Percentiles rank a stretch among this genome's conserved stretches.
Evolutionary conservation across 2,329 filamentous ascomycete species (phyloP).

Genomic region (Dactylellina parvicollis): DNA sequence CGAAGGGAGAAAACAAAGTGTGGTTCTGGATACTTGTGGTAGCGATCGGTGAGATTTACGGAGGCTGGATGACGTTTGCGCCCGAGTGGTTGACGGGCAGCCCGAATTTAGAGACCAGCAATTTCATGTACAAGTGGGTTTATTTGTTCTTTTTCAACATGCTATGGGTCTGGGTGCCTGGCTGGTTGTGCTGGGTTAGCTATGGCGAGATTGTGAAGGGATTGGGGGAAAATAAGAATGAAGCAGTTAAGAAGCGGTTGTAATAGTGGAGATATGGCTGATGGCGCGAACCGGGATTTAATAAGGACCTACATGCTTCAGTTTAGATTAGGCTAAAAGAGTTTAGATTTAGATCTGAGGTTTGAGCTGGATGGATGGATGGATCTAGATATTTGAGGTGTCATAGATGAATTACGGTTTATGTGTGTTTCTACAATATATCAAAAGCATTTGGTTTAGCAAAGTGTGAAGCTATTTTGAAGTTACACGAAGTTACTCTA

Average conservation of each 20-base stretch:
- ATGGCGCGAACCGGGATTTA: not conserved
- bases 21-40: constrained; percentile 73
- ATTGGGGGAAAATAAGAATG: constrained; percentile 25
- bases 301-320: not conserved
- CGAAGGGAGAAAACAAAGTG: constrained; percentile 64
- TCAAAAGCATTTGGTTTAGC: too few relatives aligned
- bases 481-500: too few relatives aligned
- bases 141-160: constrained; percentile 76
- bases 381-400: too few relatives aligned
- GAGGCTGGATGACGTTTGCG: constrained; percentile 76
- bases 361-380: too few relatives aligned
- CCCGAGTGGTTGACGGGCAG: constrained; percentile 74
- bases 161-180: constrained; percentile 73
- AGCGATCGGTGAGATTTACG: constrained; percentile 74
- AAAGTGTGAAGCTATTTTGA: too few relatives aligned
- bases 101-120: constrained; percentile 71
- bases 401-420: too few relatives aligned
- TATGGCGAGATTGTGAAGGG: constrained; percentile 66
- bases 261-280: not conserved
- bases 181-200: constrained; percentile 69
- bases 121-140: constrained; percentile 75
- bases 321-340: not conserved
- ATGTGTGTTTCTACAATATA: too few relatives aligned
- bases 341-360: too few relatives aligned
- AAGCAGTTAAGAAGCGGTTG: constrained; percentile 22